Percentiles rank a stretch among this genome's conserved stretches.
phyloP scores from a whole-genome alignment of 441 rosid species.

The Aleurites moluccanus region DNA sequence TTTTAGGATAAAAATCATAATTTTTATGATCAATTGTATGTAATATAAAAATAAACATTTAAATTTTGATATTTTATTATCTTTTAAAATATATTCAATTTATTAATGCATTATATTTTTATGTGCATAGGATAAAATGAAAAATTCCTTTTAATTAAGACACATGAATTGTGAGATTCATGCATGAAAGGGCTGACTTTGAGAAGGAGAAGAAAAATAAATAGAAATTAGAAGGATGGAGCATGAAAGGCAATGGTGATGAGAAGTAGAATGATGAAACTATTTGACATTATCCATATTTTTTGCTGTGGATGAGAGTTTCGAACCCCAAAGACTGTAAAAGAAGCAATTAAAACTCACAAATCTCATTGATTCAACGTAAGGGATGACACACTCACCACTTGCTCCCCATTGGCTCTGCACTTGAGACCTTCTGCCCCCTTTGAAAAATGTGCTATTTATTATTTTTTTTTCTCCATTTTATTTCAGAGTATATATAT shows the following conservation, averaged over 20 bases:
- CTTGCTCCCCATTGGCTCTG: slow-evolving; percentile 25
- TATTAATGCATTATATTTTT: no score
- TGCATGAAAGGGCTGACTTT: no score
- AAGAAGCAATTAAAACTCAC: slow-evolving; percentile 9
- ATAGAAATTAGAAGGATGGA: neutral
- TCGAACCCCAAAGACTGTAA: slow-evolving; percentile 29
- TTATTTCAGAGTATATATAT: no score
- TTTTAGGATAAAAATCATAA: no score
- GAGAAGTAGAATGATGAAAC: neutral
- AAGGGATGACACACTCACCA: slow-evolving; percentile 17
- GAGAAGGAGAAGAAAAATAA: neutral
- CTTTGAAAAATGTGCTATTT: slow-evolving; percentile 22
- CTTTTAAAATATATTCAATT: no score
- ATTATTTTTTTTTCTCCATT: neutral
- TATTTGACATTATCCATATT: slow-evolving; percentile 24
- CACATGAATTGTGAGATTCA: neutral
- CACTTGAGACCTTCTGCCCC: neutral
- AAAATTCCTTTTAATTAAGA: no score
- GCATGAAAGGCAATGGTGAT: slow-evolving; percentile 8
- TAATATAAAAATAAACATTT: no score
- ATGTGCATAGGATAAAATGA: no score
- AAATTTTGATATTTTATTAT: no score
- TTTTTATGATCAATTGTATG: no score
- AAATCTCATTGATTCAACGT: slow-evolving; percentile 12
- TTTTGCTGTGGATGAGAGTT: neutral